Evolutionary conservation across 495 filamentous ascomycete genomes (phyloP).

Genomic region (Margaritispora aquatica): DNA sequence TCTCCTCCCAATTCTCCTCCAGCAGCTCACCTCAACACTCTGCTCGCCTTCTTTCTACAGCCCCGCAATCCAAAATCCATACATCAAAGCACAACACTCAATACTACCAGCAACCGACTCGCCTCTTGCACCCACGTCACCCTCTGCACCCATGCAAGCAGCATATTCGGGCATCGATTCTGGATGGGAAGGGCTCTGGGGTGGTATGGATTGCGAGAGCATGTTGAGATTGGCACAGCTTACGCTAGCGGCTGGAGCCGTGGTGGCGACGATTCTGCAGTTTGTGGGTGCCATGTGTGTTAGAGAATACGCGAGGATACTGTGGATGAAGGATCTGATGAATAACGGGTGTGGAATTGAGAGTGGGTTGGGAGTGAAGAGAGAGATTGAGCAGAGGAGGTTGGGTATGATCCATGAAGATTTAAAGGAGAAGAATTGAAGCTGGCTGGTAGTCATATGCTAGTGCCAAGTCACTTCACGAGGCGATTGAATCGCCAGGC

Average conservation of each 20-base stretch:
- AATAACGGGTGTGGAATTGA: neutral
- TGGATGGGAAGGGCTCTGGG: neutral
- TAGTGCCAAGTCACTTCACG: too few relatives aligned
- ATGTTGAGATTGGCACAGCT: conserved; percentile 12
- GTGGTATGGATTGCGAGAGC: neutral
- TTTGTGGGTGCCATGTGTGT: conserved; percentile 21
- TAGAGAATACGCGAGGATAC: conserved; percentile 16
- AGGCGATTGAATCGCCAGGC: too few relatives aligned
- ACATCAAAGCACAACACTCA: neutral
- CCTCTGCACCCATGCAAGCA: neutral
- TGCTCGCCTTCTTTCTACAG: conserved; percentile 6
- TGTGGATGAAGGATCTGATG: conserved; percentile 13
- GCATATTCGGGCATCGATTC: neutral
- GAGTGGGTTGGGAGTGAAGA: neutral
- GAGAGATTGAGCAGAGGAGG: neutral
- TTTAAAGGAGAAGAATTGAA: neutral
- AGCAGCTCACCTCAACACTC: conserved; percentile 2
- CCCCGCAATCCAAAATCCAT: neutral
- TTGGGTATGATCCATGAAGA: conserved; percentile 2
- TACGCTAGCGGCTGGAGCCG: conserved; percentile 12
- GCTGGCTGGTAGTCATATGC: too few relatives aligned
- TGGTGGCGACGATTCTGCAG: conserved; percentile 19
- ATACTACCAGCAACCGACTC: neutral
- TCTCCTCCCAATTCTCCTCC: conserved; percentile 19
- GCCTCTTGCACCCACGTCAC: neutral